phyloP scores from a whole-genome alignment of 2,329 filamentous ascomycete genomes.

The Sclerotiophoma versabilis region DNA sequence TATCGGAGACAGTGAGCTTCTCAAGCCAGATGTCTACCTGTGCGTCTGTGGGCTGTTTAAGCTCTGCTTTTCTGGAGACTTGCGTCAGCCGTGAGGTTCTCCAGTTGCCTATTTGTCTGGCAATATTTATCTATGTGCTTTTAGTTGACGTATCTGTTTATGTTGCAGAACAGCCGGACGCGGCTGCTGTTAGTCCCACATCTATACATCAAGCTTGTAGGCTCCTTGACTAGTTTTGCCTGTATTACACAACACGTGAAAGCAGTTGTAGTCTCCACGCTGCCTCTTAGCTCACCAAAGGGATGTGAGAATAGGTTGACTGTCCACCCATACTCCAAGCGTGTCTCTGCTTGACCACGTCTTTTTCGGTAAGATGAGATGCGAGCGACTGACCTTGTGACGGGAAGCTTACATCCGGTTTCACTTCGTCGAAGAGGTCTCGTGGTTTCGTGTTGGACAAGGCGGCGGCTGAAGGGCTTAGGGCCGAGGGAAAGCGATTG shows the following conservation, averaged over 20 bases:
- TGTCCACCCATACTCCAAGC: too few species aligned
- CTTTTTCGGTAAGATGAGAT: too few species aligned
- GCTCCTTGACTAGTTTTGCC: too few species aligned
- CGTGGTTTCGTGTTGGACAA: constrained; percentile 9
- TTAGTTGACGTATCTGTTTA: not conserved
- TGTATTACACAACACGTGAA: too few species aligned
- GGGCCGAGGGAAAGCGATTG: constrained; percentile 19
- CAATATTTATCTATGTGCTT: too few species aligned
- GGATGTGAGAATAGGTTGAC: too few species aligned
- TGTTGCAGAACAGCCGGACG: too few species aligned
- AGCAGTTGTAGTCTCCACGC: too few species aligned
- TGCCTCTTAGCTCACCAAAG: too few species aligned
- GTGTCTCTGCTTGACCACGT: too few species aligned
- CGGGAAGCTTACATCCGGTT: constrained; percentile 4
- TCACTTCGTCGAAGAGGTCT: constrained; percentile 3
- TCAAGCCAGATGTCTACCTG: not conserved
- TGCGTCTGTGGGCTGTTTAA: not conserved
- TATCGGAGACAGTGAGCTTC: not conserved
- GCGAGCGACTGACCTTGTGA: not conserved
- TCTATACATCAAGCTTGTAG: too few species aligned
- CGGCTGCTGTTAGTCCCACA: too few species aligned
- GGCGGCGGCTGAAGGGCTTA: not conserved
- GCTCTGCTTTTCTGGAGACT: not conserved
- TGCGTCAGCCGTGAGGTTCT: not conserved
- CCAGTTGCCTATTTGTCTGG: not conserved